Conservation (phyloP, 192 early-diverging fungal genomes). For the Backusella luteola region DNA sequence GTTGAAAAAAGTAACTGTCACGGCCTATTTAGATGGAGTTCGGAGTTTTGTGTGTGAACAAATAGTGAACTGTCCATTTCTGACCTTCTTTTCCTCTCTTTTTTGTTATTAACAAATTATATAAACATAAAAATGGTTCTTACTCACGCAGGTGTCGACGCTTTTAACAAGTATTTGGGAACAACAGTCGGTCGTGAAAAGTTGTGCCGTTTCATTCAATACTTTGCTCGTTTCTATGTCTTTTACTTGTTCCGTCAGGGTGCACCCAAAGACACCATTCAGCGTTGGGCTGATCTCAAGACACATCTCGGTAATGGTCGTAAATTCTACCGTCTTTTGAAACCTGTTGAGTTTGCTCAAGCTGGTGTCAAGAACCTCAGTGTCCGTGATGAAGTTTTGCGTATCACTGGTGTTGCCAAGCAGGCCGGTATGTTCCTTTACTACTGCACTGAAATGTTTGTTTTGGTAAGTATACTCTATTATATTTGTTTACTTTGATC, state of each 20-base stretch:
- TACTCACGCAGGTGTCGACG: constrained; percentile 27
- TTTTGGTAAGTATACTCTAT: constrained; percentile 50
- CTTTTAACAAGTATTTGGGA: constrained; percentile 46
- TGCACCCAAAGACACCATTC: constrained; percentile 57
- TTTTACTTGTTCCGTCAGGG: constrained; percentile 61
- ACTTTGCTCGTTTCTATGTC: constrained; percentile 78
- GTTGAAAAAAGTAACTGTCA: constrained; percentile 11
- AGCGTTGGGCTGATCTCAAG: constrained; percentile 61
- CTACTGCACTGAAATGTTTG: constrained; percentile 59
- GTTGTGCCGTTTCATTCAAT: constrained; percentile 81
- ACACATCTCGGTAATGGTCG: constrained; percentile 58
- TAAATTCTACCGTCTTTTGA: constrained; percentile 71
- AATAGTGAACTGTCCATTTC: not conserved
- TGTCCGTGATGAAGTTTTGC: constrained; percentile 60
- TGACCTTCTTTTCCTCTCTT: not conserved
- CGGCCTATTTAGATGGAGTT: not conserved
- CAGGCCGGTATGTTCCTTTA: constrained; percentile 61
- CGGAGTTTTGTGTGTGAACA: constrained; percentile 8
- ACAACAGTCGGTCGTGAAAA: constrained; percentile 77
- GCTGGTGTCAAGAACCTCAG: constrained; percentile 52
- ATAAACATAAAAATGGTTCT: constrained; percentile 20
- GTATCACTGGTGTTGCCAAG: constrained; percentile 50
- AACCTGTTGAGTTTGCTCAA: constrained; percentile 66
- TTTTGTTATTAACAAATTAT: not conserved
- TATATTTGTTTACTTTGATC: not conserved